Conservation (phyloP, 169 alveolate species). For the Pseudocohnilembus persalinus region DNA sequence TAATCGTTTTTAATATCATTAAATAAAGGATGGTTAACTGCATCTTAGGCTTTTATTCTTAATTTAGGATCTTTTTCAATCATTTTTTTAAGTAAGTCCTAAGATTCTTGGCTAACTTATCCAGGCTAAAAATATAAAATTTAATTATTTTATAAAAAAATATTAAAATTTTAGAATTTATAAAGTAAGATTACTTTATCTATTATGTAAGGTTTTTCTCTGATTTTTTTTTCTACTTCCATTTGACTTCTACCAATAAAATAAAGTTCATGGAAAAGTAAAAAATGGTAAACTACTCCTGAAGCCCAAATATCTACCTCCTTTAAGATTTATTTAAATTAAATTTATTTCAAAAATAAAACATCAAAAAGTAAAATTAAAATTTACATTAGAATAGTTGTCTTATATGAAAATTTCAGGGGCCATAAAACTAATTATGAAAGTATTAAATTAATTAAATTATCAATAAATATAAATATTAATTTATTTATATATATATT, state of each 20-base stretch:
- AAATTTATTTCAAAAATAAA: too few relatives aligned
- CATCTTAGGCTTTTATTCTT: slow-evolving; percentile 36
- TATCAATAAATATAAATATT: too few relatives aligned
- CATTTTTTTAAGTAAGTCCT: slow-evolving; percentile 35
- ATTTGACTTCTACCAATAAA: slow-evolving; percentile 39
- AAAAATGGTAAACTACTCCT: slow-evolving; percentile 42
- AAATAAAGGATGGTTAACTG: slow-evolving; percentile 22
- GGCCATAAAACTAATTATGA: slow-evolving; percentile 52
- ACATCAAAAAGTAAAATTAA: too few relatives aligned
- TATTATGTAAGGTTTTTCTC: slow-evolving; percentile 22
- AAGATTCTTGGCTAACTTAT: slow-evolving; percentile 1
- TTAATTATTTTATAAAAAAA: too few relatives aligned
- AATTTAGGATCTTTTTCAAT: slow-evolving; percentile 26
- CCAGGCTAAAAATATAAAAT: not conserved
- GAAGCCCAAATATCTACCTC: slow-evolving; percentile 55
- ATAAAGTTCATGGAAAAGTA: slow-evolving; percentile 39
- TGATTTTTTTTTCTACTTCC: slow-evolving; percentile 41
- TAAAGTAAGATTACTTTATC: not conserved
- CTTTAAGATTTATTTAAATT: too few relatives aligned
- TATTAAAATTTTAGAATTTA: too few relatives aligned
- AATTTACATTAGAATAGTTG: slow-evolving; percentile 24
- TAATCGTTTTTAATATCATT: slow-evolving; percentile 13
- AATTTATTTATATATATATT: too few relatives aligned
- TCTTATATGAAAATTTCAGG: slow-evolving; percentile 44
- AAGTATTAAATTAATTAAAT: not conserved